These are phyloP conservation scores for Collariella sp. DNA, from an alignment of 495 filamentous ascomycete species.

Conservation along the genomic window DNA sequence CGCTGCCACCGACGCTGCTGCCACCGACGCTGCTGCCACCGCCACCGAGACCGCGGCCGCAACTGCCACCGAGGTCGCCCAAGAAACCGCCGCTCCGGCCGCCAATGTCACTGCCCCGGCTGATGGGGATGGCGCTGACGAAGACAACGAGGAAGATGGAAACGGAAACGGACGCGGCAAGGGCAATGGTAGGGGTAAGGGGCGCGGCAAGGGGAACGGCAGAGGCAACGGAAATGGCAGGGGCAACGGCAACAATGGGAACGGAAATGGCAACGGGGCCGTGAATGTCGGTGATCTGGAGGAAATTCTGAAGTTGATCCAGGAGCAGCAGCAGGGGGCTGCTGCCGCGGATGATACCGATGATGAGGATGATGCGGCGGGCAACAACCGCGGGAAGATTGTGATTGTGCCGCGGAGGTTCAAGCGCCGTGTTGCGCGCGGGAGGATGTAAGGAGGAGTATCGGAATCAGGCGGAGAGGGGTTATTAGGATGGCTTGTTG, in stretches of 20 bases:
- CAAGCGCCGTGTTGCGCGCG: too few relatives aligned
- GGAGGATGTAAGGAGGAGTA: too few relatives aligned
- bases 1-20: background rate
- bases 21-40: background rate
- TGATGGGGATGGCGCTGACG: background rate
- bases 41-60: background rate
- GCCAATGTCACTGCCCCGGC: background rate
- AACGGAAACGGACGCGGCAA: slow-evolving; percentile 11
- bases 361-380: too few relatives aligned
- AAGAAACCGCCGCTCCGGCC: background rate
- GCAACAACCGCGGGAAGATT: too few relatives aligned
- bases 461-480: too few relatives aligned
- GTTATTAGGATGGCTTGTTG: too few relatives aligned
- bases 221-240: slow-evolving; percentile 8
- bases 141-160: slow-evolving; percentile 5
- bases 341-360: too few relatives aligned
- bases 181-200: background rate
- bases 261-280: background rate
- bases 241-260: background rate
- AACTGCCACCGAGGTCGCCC: background rate
- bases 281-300: too few relatives aligned
- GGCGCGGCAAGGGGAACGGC: background rate
- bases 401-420: too few relatives aligned
- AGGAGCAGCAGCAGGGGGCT: too few relatives aligned
- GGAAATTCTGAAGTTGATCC: too few relatives aligned